These are phyloP conservation scores for Lagerstroemia speciosa DNA, from an alignment of 345 rosid genomes.

Conservation along the genomic window DNA sequence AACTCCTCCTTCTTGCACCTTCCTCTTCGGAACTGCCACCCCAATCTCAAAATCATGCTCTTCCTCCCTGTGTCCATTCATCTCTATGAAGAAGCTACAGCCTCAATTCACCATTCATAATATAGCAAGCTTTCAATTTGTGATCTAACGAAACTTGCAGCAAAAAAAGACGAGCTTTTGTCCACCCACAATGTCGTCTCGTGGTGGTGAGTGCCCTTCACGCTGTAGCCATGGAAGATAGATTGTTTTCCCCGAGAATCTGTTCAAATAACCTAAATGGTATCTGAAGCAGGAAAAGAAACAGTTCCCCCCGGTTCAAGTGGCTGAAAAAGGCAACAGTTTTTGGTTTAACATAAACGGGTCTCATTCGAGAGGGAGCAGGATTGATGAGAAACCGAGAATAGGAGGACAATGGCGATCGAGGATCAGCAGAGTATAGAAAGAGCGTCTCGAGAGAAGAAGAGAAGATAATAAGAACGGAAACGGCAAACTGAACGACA, in stretches of 20 bases:
- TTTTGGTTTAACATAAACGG: background rate
- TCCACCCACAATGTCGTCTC: background rate
- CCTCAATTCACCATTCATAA: background rate
- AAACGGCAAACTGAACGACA: background rate
- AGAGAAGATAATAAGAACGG: background rate
- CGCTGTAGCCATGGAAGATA: background rate
- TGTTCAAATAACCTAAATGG: background rate
- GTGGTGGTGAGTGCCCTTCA: background rate
- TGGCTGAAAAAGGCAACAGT: background rate
- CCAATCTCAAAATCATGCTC: constrained; percentile 52
- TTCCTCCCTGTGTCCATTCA: constrained; percentile 49
- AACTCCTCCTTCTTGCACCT: constrained; percentile 29
- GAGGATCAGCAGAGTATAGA: background rate
- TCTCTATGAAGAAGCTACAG: constrained; percentile 16
- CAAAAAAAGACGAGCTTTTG: background rate
- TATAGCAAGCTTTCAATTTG: background rate
- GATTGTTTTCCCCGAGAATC: background rate
- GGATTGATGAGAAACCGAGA: background rate
- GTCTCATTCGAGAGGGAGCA: background rate
- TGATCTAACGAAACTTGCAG: background rate
- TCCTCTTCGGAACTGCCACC: constrained; percentile 57
- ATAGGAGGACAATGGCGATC: background rate
- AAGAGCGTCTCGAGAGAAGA: background rate
- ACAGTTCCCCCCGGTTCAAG: background rate
- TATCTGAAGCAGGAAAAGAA: background rate